phyloP scores from a whole-genome alignment of 1,284 basidiomycete genomes.

The Fomes fomentarius region DNA sequence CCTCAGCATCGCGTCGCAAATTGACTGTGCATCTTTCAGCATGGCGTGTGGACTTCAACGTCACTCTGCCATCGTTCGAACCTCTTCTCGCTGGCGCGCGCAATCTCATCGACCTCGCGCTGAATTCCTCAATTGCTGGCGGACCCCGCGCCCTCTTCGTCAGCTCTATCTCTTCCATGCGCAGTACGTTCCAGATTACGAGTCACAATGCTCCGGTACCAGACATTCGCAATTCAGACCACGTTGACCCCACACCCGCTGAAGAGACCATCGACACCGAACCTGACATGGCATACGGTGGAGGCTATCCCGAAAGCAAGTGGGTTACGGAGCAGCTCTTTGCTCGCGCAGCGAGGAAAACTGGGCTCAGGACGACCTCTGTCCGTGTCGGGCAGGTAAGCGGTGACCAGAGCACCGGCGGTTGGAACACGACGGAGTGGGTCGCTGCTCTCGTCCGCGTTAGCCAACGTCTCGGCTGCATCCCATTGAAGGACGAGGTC shows the following conservation, averaged over 20 bases:
- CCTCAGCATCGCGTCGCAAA: neutral
- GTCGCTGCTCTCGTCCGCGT: slow-evolving; percentile 19
- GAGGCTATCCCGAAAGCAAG: slow-evolving; percentile 10
- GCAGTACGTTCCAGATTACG: slow-evolving; percentile 20
- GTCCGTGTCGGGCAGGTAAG: slow-evolving; percentile 26
- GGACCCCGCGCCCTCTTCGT: slow-evolving; percentile 33
- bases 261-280: slow-evolving; percentile 10
- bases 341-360: neutral
- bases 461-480: slow-evolving; percentile 13
- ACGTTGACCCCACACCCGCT: neutral
- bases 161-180: slow-evolving; percentile 19
- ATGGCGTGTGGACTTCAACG: slow-evolving; percentile 48
- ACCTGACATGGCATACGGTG: slow-evolving; percentile 13
- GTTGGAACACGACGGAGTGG: slow-evolving; percentile 27
- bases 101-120: slow-evolving; percentile 44
- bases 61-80: slow-evolving; percentile 38
- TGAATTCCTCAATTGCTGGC: slow-evolving; percentile 28
- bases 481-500: slow-evolving; percentile 20
- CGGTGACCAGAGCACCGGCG: slow-evolving; percentile 20
- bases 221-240: neutral
- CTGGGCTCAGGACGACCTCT: slow-evolving; percentile 11
- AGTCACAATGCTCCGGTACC: neutral
- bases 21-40: slow-evolving; percentile 27
- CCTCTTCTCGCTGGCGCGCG: slow-evolving; percentile 40
- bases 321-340: slow-evolving; percentile 14